These are phyloP conservation scores for Neofusicoccum cordaticola DNA, from an alignment of 2,329 filamentous ascomycete genomes.

Conservation along the genomic window DNA sequence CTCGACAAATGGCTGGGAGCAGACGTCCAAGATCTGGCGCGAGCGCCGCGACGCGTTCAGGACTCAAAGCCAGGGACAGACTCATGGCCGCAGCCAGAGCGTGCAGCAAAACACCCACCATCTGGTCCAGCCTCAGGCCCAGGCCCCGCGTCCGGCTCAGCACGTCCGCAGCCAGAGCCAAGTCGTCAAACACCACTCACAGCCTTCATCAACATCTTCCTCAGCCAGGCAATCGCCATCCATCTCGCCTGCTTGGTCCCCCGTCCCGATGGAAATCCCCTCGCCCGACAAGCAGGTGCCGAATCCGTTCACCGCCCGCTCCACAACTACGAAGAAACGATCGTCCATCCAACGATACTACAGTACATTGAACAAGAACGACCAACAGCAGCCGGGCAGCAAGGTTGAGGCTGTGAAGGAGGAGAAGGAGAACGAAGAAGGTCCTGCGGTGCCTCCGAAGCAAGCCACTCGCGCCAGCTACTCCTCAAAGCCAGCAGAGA, in stretches of 20 bases:
- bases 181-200: background rate
- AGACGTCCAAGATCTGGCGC: conserved; percentile 2
- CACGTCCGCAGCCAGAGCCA: background rate
- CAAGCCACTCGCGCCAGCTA: background rate
- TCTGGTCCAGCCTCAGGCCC: background rate
- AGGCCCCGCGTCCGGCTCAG: background rate
- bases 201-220: background rate
- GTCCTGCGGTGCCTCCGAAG: background rate
- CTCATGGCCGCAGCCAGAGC: background rate
- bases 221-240: background rate
- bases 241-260: background rate
- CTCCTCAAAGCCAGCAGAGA: background rate
- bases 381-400: background rate
- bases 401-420: background rate
- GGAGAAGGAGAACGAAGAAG: background rate
- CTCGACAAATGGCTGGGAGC: background rate
- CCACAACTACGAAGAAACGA: background rate
- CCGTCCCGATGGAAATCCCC: background rate
- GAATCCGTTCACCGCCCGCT: background rate
- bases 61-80: background rate
- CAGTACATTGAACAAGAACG: background rate
- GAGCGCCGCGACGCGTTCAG: background rate
- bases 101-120: background rate
- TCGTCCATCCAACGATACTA: conserved; percentile 10
- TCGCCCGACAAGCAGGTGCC: background rate